phyloP scores from a whole-genome alignment of 1,139 yeast genomes.

The Yarrowia galli region DNA sequence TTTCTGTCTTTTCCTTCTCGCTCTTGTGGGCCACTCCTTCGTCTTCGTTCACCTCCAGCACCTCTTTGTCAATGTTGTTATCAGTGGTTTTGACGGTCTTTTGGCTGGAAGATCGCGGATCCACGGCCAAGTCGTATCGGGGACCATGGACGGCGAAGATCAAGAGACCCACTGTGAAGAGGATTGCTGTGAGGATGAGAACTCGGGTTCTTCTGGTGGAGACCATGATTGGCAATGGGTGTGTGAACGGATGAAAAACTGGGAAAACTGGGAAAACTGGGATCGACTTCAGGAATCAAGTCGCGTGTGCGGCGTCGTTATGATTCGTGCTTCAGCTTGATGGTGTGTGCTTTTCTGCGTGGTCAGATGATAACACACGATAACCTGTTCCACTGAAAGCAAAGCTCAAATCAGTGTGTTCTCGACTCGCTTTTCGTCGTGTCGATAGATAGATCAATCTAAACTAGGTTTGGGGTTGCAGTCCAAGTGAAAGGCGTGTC shows the following conservation, averaged over 20 bases:
- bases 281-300: background rate
- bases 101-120: conserved; percentile 10
- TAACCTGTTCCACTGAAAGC: background rate
- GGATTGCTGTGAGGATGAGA: conserved; percentile 46
- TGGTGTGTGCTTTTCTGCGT: background rate
- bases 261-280: background rate
- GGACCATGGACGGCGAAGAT: conserved; percentile 45
- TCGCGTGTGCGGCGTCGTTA: background rate
- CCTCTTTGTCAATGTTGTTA: conserved; percentile 43
- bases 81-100: conserved; percentile 20
- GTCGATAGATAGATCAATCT: conserved; percentile 29
- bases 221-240: conserved; percentile 42
- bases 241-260: background rate
- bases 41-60: conserved; percentile 42
- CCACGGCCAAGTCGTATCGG: conserved; percentile 42
- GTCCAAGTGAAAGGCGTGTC: conserved; percentile 12
- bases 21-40: conserved; percentile 12
- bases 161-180: conserved; percentile 45
- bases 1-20: conserved; percentile 29
- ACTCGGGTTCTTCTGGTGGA: conserved; percentile 47
- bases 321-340: too few relatives aligned
- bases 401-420: background rate
- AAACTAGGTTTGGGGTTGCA: conserved; percentile 25
- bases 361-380: background rate
- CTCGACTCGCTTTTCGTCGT: background rate